Evolutionary conservation across 2,329 filamentous ascomycete genomes (phyloP).

Genomic region (Xylariaceae sp.): DNA sequence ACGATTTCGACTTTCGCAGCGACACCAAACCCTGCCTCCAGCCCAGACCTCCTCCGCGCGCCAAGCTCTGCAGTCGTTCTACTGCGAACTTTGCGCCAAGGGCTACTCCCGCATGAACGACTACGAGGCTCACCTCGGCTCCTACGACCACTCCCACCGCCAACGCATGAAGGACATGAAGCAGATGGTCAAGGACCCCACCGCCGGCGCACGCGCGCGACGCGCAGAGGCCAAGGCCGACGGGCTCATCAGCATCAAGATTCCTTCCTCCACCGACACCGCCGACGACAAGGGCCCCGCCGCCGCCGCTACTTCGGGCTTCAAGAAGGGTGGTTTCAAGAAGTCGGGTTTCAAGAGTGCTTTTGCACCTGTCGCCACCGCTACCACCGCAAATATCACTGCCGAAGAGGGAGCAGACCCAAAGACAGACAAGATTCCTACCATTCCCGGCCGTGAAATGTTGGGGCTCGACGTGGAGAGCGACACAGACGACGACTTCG

Average conservation of each 20-base stretch:
- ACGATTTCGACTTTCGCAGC: constrained; percentile 30
- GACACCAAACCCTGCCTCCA: constrained; percentile 55
- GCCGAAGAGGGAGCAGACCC: constrained; percentile 41
- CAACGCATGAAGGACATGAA: constrained; percentile 88
- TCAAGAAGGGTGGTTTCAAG: constrained; percentile 71
- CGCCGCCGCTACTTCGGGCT: constrained; percentile 34
- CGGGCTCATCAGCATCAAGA: constrained; percentile 64
- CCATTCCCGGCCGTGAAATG: constrained; percentile 20
- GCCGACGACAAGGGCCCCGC: constrained; percentile 22
- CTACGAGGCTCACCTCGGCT: constrained; percentile 89
- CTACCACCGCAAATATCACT: constrained; percentile 28
- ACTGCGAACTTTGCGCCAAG: constrained; percentile 85
- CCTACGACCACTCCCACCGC: constrained; percentile 94
- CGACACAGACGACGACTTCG: constrained; percentile 68
- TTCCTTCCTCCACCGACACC: constrained; percentile 35
- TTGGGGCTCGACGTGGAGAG: constrained; percentile 45
- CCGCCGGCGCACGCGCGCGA: constrained; percentile 60
- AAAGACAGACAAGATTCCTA: constrained; percentile 31
- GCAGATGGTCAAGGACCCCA: constrained; percentile 71
- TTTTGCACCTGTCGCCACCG: constrained; percentile 51
- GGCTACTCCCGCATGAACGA: constrained; percentile 94
- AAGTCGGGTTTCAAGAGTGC: constrained; percentile 81
- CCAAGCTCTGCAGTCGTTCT: constrained; percentile 75
- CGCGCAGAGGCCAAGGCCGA: constrained; percentile 68
- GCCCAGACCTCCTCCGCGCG: constrained; percentile 63